These are phyloP conservation scores for Euptelea pleiosperma DNA, from an alignment of 164 flowering plant species.

Conservation along the genomic window DNA sequence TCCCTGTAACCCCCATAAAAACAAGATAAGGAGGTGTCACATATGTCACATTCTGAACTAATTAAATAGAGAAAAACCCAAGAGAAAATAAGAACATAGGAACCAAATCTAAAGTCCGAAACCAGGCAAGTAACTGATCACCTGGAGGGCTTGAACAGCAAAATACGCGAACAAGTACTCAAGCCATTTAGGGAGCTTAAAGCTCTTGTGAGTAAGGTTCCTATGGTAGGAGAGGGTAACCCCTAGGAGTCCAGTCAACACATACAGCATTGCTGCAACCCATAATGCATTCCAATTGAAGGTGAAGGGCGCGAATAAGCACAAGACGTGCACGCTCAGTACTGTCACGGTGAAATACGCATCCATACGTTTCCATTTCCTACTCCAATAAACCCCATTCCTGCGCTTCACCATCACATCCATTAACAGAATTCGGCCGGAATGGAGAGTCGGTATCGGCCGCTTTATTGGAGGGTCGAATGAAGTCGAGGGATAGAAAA, in stretches of 20 bases:
- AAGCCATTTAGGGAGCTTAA: conserved; percentile 82
- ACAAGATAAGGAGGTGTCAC: no score
- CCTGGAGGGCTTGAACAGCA: conserved; percentile 75
- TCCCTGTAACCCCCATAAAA: conserved; percentile 44
- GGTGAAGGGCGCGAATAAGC: conserved; percentile 55
- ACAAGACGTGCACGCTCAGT: conserved; percentile 44
- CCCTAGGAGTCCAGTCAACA: conserved; percentile 66
- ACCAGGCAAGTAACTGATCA: conserved; percentile 7
- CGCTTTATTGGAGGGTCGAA: conserved; percentile 1
- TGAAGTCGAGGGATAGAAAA: conserved; percentile 11
- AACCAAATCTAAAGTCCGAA: neutral
- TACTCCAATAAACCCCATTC: conserved; percentile 36
- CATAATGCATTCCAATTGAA: conserved; percentile 63
- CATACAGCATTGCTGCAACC: conserved; percentile 46
- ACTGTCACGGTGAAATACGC: conserved; percentile 31
- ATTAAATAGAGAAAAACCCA: no score
- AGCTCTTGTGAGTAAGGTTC: conserved; percentile 70
- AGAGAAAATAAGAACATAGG: no score
- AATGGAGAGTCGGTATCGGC: neutral
- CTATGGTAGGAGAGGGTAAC: conserved; percentile 77
- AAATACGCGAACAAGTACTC: conserved; percentile 80
- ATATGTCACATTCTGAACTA: no score
- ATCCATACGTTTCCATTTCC: conserved; percentile 48
- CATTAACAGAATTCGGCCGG: conserved; percentile 36
- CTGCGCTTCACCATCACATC: conserved; percentile 55